Conservation (phyloP, 352 stramenopile genomes). For the Globisporangium barbulae region DNA sequence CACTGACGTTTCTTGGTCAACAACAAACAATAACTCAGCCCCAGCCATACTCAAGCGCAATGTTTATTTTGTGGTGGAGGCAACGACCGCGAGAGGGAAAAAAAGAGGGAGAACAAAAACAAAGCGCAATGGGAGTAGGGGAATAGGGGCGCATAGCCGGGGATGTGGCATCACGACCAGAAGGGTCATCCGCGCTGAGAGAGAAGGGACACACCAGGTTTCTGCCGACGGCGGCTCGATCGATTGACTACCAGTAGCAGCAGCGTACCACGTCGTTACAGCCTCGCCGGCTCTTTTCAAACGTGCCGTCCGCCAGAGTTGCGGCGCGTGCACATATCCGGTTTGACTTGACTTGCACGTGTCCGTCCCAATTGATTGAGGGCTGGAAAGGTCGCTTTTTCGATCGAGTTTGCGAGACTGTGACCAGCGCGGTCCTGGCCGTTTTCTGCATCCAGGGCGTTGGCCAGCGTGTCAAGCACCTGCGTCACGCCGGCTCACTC, state of each 20-base stretch:
- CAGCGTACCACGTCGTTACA: too few species aligned
- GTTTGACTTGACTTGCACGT: neutral
- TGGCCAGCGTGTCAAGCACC: slow-evolving; percentile 10
- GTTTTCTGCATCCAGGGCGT: slow-evolving; percentile 9
- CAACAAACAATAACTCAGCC: neutral
- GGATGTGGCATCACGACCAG: slow-evolving; percentile 5
- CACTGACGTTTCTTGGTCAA: slow-evolving; percentile 10
- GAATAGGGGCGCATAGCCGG: neutral
- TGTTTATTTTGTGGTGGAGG: slow-evolving; percentile 7
- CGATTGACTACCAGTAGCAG: neutral
- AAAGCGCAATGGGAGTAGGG: slow-evolving; percentile 1
- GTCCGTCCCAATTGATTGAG: neutral
- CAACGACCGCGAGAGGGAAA: neutral
- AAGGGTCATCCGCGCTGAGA: neutral
- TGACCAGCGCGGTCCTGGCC: neutral
- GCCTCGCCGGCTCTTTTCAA: too few species aligned
- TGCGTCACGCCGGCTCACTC: neutral
- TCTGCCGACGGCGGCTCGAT: neutral
- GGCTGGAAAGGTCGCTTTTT: neutral
- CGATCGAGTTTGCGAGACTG: neutral
- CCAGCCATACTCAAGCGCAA: slow-evolving; percentile 9
- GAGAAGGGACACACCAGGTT: neutral
- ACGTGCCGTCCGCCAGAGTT: too few species aligned
- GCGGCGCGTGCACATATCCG: too few species aligned
- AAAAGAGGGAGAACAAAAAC: slow-evolving; percentile 1